Evolutionary conservation across 2,329 filamentous ascomycete species (phyloP).

Genomic region (Bipolaris sorokiniana): DNA sequence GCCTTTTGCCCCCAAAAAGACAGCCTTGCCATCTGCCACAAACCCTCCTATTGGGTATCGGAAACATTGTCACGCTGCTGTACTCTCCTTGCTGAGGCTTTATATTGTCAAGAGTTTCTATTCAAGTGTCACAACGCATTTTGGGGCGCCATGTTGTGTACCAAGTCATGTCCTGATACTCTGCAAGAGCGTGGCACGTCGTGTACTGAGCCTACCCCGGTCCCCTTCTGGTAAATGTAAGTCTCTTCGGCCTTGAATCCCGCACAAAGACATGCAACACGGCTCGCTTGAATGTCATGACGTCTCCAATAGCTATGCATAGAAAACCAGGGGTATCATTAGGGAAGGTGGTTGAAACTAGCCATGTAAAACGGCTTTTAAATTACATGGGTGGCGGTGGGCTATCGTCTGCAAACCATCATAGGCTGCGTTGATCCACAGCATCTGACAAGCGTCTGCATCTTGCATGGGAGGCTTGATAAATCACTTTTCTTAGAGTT

Average conservation of each 20-base stretch:
- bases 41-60: not conserved
- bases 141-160: not conserved
- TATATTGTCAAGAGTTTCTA: not conserved
- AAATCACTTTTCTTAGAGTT: slow-evolving; percentile 1
- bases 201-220: slow-evolving; percentile 5
- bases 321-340: slow-evolving; percentile 21
- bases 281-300: slow-evolving; percentile 2
- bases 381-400: slow-evolving; percentile 2
- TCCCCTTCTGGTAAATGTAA: not conserved
- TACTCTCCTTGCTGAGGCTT: not conserved
- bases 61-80: slow-evolving; percentile 3
- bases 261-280: slow-evolving; percentile 1
- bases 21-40: not conserved
- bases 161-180: not conserved
- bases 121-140: not conserved
- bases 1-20: not conserved
- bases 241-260: not conserved
- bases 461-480: slow-evolving; percentile 20
- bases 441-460: slow-evolving; percentile 5
- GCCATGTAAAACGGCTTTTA: slow-evolving; percentile 12
- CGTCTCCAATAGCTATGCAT: not conserved
- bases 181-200: not conserved
- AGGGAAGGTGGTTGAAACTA: slow-evolving; percentile 9
- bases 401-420: slow-evolving; percentile 10
- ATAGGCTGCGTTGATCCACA: not conserved